Evolutionary conservation across 192 early-diverging fungal genomes (phyloP).

Genomic region (Backusella psychrophila): DNA sequence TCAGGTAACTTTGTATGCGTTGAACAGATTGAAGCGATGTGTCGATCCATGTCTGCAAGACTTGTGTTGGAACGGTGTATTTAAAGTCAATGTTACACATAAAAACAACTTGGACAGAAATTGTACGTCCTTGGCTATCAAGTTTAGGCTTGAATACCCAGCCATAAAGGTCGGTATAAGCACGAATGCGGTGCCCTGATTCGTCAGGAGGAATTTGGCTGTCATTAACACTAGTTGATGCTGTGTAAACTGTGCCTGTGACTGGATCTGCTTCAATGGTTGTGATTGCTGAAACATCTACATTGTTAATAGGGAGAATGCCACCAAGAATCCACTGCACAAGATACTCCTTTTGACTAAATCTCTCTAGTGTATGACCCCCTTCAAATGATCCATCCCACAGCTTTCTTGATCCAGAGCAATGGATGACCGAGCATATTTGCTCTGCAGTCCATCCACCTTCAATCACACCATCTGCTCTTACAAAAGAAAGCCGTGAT

Average conservation of each 20-base stretch:
- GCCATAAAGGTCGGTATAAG: slow-evolving; percentile 41
- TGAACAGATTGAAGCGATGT: slow-evolving; percentile 33
- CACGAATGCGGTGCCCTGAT: slow-evolving; percentile 39
- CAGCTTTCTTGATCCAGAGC: slow-evolving; percentile 44
- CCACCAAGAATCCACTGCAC: slow-evolving; percentile 25
- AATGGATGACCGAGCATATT: slow-evolving; percentile 46
- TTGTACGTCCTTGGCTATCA: slow-evolving; percentile 38
- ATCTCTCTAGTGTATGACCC: slow-evolving; percentile 43
- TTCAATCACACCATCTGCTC: slow-evolving; percentile 46
- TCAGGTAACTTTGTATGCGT: slow-evolving; percentile 42
- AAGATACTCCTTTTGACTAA: slow-evolving; percentile 49
- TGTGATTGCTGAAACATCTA: slow-evolving; percentile 44
- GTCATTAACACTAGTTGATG: slow-evolving; percentile 47
- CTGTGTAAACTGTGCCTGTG: slow-evolving; percentile 41
- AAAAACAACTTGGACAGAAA: slow-evolving; percentile 40
- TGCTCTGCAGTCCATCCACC: slow-evolving; percentile 54
- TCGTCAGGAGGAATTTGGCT: slow-evolving; percentile 42
- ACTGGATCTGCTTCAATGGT: slow-evolving; percentile 50
- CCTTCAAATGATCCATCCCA: slow-evolving; percentile 54
- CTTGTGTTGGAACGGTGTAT: slow-evolving; percentile 34
- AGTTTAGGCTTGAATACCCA: slow-evolving; percentile 48
- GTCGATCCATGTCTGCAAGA: slow-evolving; percentile 32
- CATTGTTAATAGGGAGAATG: slow-evolving; percentile 20
- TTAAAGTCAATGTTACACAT: slow-evolving; percentile 42
- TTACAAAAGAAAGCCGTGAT: slow-evolving; percentile 33